Evolutionary conservation across 768 basidiomycete genomes (phyloP), one percentile per base, ranked within the genome.

Genomic region (Boletus rubropictus): DNA sequence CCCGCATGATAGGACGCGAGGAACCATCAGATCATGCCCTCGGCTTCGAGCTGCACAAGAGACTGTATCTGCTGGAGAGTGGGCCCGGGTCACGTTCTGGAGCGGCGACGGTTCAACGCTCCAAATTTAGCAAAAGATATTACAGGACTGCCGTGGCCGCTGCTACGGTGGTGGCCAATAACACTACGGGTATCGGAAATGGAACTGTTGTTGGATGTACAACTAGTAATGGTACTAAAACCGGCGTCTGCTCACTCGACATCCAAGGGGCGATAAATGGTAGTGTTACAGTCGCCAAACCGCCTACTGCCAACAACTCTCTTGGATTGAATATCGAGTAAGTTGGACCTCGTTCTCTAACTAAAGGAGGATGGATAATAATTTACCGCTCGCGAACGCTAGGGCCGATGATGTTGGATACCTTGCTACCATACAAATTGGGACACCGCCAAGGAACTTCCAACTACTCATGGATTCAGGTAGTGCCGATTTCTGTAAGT

Each of bases 261-360:
- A 58, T 71, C 29, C 53, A 68, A 17, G 78, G 72, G 5, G 59
- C 63, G 2, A 44, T 27, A 1, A 55, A 61, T 25, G 62, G 67
- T 27, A 59, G 65, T 21, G 66, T 86, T 25, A 76, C 80, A 5
- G 15, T 42, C 4, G 73, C 76, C 14, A 68, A 66, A 40, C 36
- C 56, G 11, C 74, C 78, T 21, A 66, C 74, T 17, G 60, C 70
- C 14, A 62, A 57, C 51, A 70, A 83, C 59, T 78, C 85, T 32
- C 69, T 89, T 33, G 84, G 82, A 7, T 71, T 89, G 43, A 73
- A 79, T 57, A 87, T 89, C 46, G 80, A 87, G 78, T 86, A 52
- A 34, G 81, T 66, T 15, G 33, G 0, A 8, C 1, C 32, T 7
- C 14, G 4, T 44, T 6, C 11, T 21, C 41, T 7, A n/a, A 2